Evolutionary conservation across 352 stramenopile species (phyloP).

Genomic region (Phytophthora uliginosa): DNA sequence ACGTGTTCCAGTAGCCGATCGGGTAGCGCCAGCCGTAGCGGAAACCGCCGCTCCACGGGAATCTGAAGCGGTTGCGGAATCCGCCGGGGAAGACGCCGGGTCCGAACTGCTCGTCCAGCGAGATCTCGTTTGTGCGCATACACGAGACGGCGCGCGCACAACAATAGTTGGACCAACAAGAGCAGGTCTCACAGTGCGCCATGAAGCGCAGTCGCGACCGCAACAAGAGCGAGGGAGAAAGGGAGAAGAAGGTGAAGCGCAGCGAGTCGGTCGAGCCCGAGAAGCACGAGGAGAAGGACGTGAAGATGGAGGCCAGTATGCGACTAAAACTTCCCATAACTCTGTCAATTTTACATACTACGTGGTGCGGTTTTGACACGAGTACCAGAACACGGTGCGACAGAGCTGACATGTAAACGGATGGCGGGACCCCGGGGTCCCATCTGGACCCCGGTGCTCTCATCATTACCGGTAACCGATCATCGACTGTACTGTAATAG

Average conservation of each 20-base stretch:
- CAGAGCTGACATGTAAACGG: too few relatives aligned
- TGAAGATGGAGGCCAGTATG: conserved; percentile 6
- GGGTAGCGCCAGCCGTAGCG: too few relatives aligned
- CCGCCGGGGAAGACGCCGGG: too few relatives aligned
- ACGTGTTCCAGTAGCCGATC: too few relatives aligned
- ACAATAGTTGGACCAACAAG: conserved; percentile 49
- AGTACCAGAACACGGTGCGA: too few relatives aligned
- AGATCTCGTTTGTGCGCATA: conserved; percentile 67
- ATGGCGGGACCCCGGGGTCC: background rate
- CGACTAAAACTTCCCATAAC: too few relatives aligned
- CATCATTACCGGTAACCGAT: background rate
- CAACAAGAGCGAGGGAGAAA: conserved; percentile 39
- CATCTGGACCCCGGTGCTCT: background rate
- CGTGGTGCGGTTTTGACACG: too few relatives aligned
- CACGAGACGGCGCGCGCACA: conserved; percentile 35
- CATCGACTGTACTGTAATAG: too few relatives aligned
- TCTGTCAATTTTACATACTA: too few relatives aligned
- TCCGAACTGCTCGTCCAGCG: too few relatives aligned
- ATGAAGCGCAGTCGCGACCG: conserved; percentile 49
- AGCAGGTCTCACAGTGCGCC: conserved; percentile 54
- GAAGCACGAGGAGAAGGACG: conserved; percentile 34
- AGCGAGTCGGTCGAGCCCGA: conserved; percentile 43
- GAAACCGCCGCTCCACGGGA: too few relatives aligned
- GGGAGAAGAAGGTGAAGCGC: conserved; percentile 45
- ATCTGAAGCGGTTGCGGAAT: too few relatives aligned